Percentiles rank a stretch among this genome's conserved stretches.
phyloP scores from a whole-genome alignment of 2,329 filamentous ascomycete species.

The Botrytis fabae region DNA sequence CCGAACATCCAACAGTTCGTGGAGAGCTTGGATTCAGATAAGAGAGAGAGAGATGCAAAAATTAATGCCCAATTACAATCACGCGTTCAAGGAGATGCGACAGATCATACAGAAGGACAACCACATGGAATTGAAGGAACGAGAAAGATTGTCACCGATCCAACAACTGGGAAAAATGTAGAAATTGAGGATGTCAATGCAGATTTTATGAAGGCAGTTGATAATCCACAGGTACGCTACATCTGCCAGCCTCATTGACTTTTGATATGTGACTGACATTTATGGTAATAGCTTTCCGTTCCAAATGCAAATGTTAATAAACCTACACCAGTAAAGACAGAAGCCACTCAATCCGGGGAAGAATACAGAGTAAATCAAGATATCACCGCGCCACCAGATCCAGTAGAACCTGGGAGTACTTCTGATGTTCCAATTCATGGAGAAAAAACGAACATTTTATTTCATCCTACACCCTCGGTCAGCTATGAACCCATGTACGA shows the following conservation, averaged over 20 bases:
- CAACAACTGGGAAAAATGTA: slow-evolving; percentile 82
- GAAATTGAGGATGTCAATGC: slow-evolving; percentile 80
- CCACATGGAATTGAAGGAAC: slow-evolving; percentile 43
- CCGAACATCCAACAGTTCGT: slow-evolving; percentile 46
- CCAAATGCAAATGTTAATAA: slow-evolving; percentile 88
- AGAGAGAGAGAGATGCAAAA: slow-evolving; percentile 69
- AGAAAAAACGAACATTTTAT: slow-evolving; percentile 94
- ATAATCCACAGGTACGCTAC: slow-evolving; percentile 64
- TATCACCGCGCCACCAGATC: slow-evolving; percentile 86
- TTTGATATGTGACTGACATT: background rate
- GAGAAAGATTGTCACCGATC: slow-evolving; percentile 73
- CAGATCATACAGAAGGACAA: slow-evolving; percentile 47
- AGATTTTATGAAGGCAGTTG: slow-evolving; percentile 66
- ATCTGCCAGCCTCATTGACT: slow-evolving; percentile 14
- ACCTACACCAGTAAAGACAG: slow-evolving; percentile 69
- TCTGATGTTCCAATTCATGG: slow-evolving; percentile 94
- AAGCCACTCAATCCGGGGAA: slow-evolving; percentile 67
- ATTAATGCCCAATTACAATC: slow-evolving; percentile 57
- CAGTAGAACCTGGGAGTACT: slow-evolving; percentile 76
- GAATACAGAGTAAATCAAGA: slow-evolving; percentile 88
- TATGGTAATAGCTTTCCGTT: slow-evolving; percentile 63
- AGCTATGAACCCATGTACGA: slow-evolving; percentile 88
- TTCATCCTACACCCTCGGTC: slow-evolving; percentile 88
- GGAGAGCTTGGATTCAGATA: slow-evolving; percentile 74
- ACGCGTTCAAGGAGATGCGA: slow-evolving; percentile 44